Percentiles rank a stretch among this genome's conserved stretches.
Conservation (phyloP, 73 alveolate genomes). For the Tetrahymena thermophila region DNA sequence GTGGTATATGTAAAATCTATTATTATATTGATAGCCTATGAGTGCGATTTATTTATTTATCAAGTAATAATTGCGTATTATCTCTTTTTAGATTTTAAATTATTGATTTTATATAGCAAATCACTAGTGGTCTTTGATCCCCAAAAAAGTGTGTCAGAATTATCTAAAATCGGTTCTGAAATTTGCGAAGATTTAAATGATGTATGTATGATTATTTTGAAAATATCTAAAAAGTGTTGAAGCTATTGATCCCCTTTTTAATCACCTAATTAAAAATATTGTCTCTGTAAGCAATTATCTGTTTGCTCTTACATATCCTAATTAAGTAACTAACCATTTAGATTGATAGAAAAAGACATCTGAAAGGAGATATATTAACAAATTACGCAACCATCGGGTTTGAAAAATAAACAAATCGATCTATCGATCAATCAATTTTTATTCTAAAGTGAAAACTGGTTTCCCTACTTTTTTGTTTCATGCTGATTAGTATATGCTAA, state of each 20-base stretch:
- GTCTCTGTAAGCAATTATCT: too few species aligned
- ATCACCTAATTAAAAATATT: too few species aligned
- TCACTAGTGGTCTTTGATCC: not conserved
- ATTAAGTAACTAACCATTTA: not conserved
- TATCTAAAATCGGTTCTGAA: not conserved
- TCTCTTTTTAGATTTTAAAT: not conserved
- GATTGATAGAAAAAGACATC: not conserved
- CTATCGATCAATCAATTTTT: not conserved
- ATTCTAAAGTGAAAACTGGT: not conserved
- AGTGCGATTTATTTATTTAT: not conserved
- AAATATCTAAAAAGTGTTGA: not conserved
- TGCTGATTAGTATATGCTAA: not conserved
- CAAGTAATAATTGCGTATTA: not conserved
- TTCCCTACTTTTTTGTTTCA: not conserved
- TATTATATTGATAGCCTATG: not conserved
- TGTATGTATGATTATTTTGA: not conserved
- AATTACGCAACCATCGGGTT: not conserved
- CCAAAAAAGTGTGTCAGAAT: not conserved
- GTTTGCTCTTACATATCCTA: too few species aligned
- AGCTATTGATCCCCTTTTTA: not conserved
- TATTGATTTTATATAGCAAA: not conserved
- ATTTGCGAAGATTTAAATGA: not conserved
- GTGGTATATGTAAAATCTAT: not conserved
- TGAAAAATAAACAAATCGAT: not conserved
- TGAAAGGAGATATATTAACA: not conserved